These are phyloP conservation scores for Ustilago crameri DNA, from an alignment of 1,284 basidiomycete genomes.

Conservation along the genomic window DNA sequence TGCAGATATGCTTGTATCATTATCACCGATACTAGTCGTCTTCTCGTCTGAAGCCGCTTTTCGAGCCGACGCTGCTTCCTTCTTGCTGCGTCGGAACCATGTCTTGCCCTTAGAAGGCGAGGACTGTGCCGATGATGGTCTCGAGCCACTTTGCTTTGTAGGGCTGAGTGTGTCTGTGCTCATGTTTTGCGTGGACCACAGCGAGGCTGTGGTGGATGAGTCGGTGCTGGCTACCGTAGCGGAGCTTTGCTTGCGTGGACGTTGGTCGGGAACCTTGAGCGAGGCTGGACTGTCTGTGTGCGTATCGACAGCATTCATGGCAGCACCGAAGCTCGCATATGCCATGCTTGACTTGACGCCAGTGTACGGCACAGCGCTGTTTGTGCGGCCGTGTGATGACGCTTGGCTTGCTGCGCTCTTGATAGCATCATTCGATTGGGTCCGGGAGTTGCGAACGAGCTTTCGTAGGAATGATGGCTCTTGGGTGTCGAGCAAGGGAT, in stretches of 20 bases:
- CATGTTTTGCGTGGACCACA: slow-evolving; percentile 27
- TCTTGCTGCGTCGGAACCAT: slow-evolving; percentile 31
- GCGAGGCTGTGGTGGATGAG: slow-evolving; percentile 9
- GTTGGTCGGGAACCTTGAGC: slow-evolving; percentile 2
- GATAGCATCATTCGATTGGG: slow-evolving; percentile 22
- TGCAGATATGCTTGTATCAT: slow-evolving; percentile 4
- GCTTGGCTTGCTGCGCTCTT: slow-evolving; percentile 24
- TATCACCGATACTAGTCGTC: background rate
- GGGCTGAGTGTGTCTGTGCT: slow-evolving; percentile 48
- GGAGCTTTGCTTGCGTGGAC: slow-evolving; percentile 30
- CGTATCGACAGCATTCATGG: slow-evolving; percentile 43
- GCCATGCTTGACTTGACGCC: slow-evolving; percentile 19
- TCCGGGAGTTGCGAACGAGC: slow-evolving; percentile 29
- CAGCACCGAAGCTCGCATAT: slow-evolving; percentile 46
- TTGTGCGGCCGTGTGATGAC: slow-evolving; percentile 9
- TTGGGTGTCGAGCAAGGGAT: slow-evolving; percentile 50
- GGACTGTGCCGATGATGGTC: slow-evolving; percentile 13
- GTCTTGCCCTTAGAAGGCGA: slow-evolving; percentile 13
- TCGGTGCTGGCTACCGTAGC: slow-evolving; percentile 26
- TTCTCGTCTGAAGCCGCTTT: slow-evolving; percentile 1
- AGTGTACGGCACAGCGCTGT: slow-evolving; percentile 12
- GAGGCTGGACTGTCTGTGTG: slow-evolving; percentile 10
- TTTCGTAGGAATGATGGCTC: slow-evolving; percentile 46
- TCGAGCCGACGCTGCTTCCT: slow-evolving; percentile 10
- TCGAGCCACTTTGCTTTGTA: slow-evolving; percentile 5